Evolutionary conservation across 164 flowering plant species (phyloP), one percentile per base, ranked within the genome.

Genomic region (Tetracentron sinense): DNA sequence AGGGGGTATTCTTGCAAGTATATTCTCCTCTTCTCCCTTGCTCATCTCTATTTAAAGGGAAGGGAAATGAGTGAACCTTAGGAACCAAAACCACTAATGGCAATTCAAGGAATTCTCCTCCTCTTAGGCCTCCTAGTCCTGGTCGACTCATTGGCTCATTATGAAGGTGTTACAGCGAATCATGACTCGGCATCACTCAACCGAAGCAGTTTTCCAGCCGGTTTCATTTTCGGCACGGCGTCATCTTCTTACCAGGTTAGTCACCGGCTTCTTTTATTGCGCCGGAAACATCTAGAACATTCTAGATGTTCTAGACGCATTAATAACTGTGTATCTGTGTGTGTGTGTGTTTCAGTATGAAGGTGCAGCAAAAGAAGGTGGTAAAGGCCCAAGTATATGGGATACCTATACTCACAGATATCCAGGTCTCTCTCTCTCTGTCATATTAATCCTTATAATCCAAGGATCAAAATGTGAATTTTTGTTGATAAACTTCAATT

Each of bases 321-420:
- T n/a, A n/a, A n/a, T n/a, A n/a, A n/a, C n/a, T n/a, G n/a, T n/a
- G n/a, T n/a, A n/a, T n/a, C n/a, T n/a, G n/a, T n/a, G n/a, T n/a
- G n/a, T n/a, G n/a, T n/a, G n/a, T n/a, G n/a, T 17, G 19, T 26
- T 42, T 20, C 74, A 82, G 82, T 64, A 58, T 59, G 86, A 82
- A 70, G 86, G 86, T 35, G 86, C 80, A 28, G 80, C 68, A 0
- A 65, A 33, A 23, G 77, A 82, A 71, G 82, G 53, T 56, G 83
- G 83, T 0, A 76, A 62, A 71, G 81, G 78, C 12, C 73, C 76
- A 5, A 70, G 79, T 54, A 78, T 78, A 19, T 82, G 83, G 86
- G 86, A 82, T 44, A 74, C 77, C 26, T 80, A 59, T 50, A 69
- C 78, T 52, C 82, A 72, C 35, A 59, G 44, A 26, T 68, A 67